phyloP scores from a whole-genome alignment of 1,139 yeast genomes.

The Diutina sp. region DNA sequence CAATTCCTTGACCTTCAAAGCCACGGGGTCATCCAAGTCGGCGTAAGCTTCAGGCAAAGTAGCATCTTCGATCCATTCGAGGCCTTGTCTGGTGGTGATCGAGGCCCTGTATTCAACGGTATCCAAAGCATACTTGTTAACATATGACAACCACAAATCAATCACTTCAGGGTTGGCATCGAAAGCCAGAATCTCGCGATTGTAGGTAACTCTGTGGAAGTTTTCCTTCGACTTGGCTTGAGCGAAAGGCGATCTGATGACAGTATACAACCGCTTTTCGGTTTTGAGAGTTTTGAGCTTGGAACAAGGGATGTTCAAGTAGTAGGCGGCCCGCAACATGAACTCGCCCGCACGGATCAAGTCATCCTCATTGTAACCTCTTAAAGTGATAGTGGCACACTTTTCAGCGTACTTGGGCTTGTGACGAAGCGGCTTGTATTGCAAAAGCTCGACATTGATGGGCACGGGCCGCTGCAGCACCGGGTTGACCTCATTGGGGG shows the following conservation, averaged over 20 bases:
- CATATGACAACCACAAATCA: slow-evolving; percentile 70
- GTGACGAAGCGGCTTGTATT: slow-evolving; percentile 69
- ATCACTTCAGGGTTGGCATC: slow-evolving; percentile 81
- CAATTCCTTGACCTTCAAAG: slow-evolving; percentile 60
- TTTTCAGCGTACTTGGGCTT: slow-evolving; percentile 58
- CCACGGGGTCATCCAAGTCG: slow-evolving; percentile 45
- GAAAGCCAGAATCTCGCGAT: slow-evolving; percentile 59
- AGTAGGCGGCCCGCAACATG: slow-evolving; percentile 81
- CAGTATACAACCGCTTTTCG: slow-evolving; percentile 76
- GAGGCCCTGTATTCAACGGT: slow-evolving; percentile 79
- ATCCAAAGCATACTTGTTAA: slow-evolving; percentile 64
- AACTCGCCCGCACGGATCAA: slow-evolving; percentile 74
- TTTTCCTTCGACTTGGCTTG: slow-evolving; percentile 93
- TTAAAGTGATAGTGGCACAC: slow-evolving; percentile 58
- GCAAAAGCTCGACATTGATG: slow-evolving; percentile 68
- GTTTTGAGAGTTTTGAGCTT: slow-evolving; percentile 45
- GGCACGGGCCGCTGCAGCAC: slow-evolving; percentile 49
- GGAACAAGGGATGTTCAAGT: slow-evolving; percentile 68
- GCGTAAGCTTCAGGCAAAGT: slow-evolving; percentile 22
- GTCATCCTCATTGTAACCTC: slow-evolving; percentile 61
- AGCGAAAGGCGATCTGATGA: slow-evolving; percentile 84
- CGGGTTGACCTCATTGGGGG: slow-evolving; percentile 18
- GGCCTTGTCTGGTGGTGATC: slow-evolving; percentile 46
- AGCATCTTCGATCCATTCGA: slow-evolving; percentile 22
- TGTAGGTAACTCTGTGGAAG: slow-evolving; percentile 78